Evolutionary conservation across 306 rosid genomes (phyloP), one percentile per base, ranked within the genome.

Genomic region (Rosa persica): DNA sequence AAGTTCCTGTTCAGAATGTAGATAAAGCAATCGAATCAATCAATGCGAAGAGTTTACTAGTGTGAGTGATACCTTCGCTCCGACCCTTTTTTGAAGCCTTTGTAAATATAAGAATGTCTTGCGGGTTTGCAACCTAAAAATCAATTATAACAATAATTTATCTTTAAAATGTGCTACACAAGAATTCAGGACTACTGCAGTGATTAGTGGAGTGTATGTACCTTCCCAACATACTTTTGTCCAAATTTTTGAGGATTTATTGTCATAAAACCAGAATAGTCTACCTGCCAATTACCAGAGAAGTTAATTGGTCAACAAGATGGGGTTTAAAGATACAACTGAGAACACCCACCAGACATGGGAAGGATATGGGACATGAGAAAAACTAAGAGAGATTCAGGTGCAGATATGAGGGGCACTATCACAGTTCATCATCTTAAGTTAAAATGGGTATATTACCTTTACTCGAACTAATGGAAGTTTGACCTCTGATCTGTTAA

Each of bases 211-310:
- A 80, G 9, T 44, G 30, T 72, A 80, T 79, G 69, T 85, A 95
- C 99, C 99, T 95, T 95, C 70, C 99, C 99, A n/a, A 95, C 99
- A 83, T 91, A 95, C 86, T 93, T 95, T 88, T 93, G 99, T 75
- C 99, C 98, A 89, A 93, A 95, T 86, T 95, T 87, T 90, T 95
- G 98, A 68, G 99, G 98, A 82, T 95, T 95, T 84, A 95, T 95
- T 48, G 98, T 93, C 98, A 91, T 95, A 83, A 93, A 95, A 74
- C 98, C 99, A 79, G 99, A 93, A 81, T 95, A 95, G 85, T 95
- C 99, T 52, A 95, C 99, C 99, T 95, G 89, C 87, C 66, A 85
- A 81, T 79, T 64, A 83, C 58, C 5, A 49, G 16, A 77, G 25
- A 64, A 69, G 70, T 58, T 67, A 61, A 20, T 13, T 19, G 15